Conservation (phyloP, 257 asterid genomes). For the Haberlea rhodopensis region DNA sequence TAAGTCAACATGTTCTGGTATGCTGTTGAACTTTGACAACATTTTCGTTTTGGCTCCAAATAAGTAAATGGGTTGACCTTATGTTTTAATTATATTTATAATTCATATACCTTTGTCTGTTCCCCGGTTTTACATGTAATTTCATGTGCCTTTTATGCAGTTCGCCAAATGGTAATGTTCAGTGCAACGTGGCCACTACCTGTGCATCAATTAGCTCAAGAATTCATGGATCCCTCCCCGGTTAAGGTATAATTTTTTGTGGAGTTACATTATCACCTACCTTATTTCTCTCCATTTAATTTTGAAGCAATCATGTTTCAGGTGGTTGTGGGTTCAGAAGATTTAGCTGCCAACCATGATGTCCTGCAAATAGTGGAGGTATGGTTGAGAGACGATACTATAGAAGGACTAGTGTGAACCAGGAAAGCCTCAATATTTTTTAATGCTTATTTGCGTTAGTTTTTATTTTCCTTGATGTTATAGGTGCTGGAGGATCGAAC, state of each 20-base stretch:
- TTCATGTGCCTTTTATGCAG: slow-evolving; percentile 43
- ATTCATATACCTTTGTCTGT: not conserved
- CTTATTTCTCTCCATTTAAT: slow-evolving; percentile 13
- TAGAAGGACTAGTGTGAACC: not conserved
- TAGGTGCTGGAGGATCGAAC: slow-evolving; percentile 95
- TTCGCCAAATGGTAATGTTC: slow-evolving; percentile 96
- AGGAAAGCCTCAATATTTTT: slow-evolving; percentile 2
- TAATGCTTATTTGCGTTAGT: slow-evolving; percentile 17
- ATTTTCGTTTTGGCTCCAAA: not conserved
- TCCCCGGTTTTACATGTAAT: slow-evolving; percentile 16
- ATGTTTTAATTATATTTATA: slow-evolving; percentile 5
- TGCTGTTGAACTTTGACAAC: slow-evolving; percentile 26
- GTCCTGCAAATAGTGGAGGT: slow-evolving; percentile 99
- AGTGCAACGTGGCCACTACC: slow-evolving; percentile 97
- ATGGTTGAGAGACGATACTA: slow-evolving; percentile 15
- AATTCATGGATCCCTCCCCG: slow-evolving; percentile 92
- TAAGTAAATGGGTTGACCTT: slow-evolving; percentile 15
- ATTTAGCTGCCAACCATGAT: slow-evolving; percentile 97
- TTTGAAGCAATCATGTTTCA: slow-evolving; percentile 36
- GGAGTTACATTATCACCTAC: slow-evolving; percentile 7
- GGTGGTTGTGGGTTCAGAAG: slow-evolving; percentile 99
- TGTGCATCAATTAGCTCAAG: slow-evolving; percentile 94
- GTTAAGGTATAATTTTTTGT: slow-evolving; percentile 59
- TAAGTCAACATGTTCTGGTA: slow-evolving; percentile 89
- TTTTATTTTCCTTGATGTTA: slow-evolving; percentile 20